A percentile compares a stretch with the other conserved stretches of the same genome.
Conservation (phyloP, 2,329 filamentous ascomycete genomes). For the Volutella citrinella region DNA sequence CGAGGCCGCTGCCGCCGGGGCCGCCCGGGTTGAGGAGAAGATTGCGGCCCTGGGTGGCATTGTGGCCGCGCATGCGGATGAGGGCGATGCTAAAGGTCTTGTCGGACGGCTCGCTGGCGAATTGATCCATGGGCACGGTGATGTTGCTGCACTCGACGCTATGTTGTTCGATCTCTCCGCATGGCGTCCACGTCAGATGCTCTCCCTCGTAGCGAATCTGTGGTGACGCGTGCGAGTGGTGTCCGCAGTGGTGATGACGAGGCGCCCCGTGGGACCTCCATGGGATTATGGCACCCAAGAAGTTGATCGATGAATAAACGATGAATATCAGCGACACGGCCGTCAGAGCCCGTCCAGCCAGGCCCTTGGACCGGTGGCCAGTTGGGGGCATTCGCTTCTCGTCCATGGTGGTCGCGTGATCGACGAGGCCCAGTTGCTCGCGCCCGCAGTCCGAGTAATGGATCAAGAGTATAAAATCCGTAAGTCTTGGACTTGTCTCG, state of each 20-base stretch:
- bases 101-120: constrained; percentile 29
- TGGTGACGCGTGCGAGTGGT: not conserved
- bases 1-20: constrained; percentile 42
- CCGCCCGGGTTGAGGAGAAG: constrained; percentile 47
- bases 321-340: too few relatives aligned
- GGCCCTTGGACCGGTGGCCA: too few relatives aligned
- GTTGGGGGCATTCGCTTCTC: not conserved
- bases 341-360: too few relatives aligned
- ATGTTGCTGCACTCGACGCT: constrained; percentile 42
- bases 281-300: too few relatives aligned
- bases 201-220: constrained; percentile 30
- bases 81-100: constrained; percentile 44
- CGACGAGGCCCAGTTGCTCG: too few relatives aligned
- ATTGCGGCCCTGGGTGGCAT: constrained; percentile 41
- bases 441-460: too few relatives aligned
- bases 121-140: constrained; percentile 46
- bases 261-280: not conserved
- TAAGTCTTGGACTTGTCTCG: too few relatives aligned
- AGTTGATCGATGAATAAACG: too few relatives aligned
- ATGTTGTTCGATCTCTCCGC: constrained; percentile 35
- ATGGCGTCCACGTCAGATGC: constrained; percentile 36
- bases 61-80: constrained; percentile 40
- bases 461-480: too few relatives aligned
- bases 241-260: not conserved
- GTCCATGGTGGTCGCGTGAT: too few relatives aligned